Conservation (phyloP, 208 protist genomes). For the Porcisia deanei region DNA sequence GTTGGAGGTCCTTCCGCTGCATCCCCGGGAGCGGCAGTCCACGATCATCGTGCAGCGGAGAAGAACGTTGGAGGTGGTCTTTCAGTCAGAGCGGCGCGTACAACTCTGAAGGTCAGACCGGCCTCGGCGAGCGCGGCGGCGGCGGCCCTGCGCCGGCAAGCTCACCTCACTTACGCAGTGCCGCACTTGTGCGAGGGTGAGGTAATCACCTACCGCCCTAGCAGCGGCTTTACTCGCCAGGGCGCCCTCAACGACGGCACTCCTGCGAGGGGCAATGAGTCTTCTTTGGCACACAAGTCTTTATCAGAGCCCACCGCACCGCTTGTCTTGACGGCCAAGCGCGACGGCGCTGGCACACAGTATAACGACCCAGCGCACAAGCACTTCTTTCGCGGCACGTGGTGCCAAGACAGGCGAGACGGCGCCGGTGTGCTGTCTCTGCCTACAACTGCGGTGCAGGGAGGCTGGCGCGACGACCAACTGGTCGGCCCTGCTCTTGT, state of each 20-base stretch:
- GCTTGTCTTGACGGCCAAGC: constrained; percentile 4
- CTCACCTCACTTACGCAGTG: constrained; percentile 17
- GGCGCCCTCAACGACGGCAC: background rate
- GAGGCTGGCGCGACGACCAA: constrained; percentile 48
- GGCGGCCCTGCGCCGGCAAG: background rate
- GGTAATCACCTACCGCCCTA: constrained; percentile 21
- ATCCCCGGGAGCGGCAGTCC: background rate
- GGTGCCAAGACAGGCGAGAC: constrained; percentile 50
- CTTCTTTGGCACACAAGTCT: background rate
- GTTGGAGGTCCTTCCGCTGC: background rate
- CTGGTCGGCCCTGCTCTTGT: constrained; percentile 26
- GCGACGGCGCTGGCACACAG: constrained; percentile 35
- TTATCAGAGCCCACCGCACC: constrained; percentile 1
- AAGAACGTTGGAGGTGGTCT: background rate
- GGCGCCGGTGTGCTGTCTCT: constrained; percentile 56
- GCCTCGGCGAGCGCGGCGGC: too few relatives aligned
- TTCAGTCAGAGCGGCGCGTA: background rate
- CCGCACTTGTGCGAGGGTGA: constrained; percentile 32
- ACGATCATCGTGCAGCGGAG: background rate
- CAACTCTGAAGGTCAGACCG: background rate
- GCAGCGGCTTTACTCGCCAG: constrained; percentile 10
- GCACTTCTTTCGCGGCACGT: constrained; percentile 53
- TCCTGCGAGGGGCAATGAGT: background rate
- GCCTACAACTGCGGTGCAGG: constrained; percentile 46
- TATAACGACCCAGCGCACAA: constrained; percentile 35